Percentiles rank a stretch among this genome's conserved stretches.
These are phyloP conservation scores for Cercospora sesami DNA, from an alignment of 2,329 filamentous ascomycete species.

Conservation along the genomic window DNA sequence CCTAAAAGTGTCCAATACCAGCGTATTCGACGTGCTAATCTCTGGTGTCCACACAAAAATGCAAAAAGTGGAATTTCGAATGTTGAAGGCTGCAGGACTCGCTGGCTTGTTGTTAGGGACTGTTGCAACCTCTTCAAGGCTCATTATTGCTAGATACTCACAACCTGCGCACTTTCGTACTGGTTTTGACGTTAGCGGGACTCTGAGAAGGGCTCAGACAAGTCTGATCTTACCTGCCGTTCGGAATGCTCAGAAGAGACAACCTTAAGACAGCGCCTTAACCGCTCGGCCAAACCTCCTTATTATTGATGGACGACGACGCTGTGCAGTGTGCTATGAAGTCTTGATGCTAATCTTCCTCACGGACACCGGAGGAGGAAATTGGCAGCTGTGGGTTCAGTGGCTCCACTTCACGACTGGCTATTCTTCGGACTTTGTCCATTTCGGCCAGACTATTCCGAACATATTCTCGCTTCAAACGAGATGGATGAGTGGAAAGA, in stretches of 20 bases:
- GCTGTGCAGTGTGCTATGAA: no score
- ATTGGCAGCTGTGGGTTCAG: no score
- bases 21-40: background rate
- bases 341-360: no score
- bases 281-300: conserved; percentile 17
- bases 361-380: no score
- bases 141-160: background rate
- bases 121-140: background rate
- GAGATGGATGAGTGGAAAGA: no score
- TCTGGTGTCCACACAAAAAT: background rate
- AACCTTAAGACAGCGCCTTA: conserved; percentile 17
- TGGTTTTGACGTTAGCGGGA: no score
- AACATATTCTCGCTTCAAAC: no score
- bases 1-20: background rate
- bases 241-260: background rate
- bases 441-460: no score
- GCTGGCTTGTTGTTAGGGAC: background rate
- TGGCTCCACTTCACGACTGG: background rate
- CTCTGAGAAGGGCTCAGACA: no score
- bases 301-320: background rate
- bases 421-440: background rate
- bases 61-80: background rate
- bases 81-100: background rate
- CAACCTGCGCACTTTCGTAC: background rate
- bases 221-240: background rate